Conservation (phyloP, 2,329 filamentous ascomycete genomes). For the Xenosphaeropsis pyriputrescens region DNA sequence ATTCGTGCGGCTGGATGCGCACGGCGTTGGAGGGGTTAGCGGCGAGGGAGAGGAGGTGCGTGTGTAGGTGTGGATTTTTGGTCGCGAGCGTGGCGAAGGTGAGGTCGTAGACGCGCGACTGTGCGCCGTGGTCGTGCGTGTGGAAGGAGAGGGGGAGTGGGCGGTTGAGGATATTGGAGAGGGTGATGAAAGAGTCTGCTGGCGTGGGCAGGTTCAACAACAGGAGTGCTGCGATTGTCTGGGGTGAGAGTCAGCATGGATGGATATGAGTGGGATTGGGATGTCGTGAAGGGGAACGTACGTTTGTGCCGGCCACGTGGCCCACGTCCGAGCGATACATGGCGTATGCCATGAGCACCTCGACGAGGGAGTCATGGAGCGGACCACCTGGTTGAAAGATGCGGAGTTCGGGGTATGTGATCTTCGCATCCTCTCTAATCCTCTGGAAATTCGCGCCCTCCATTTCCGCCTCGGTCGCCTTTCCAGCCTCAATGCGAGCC, state of each 20-base stretch:
- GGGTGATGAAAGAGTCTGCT: slow-evolving; percentile 50
- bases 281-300: slow-evolving; percentile 26
- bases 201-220: slow-evolving; percentile 55
- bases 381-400: slow-evolving; percentile 45
- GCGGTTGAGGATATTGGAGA: slow-evolving; percentile 68
- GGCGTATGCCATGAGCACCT: slow-evolving; percentile 64
- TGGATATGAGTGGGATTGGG: slow-evolving; percentile 2
- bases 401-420: slow-evolving; percentile 56
- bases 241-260: slow-evolving; percentile 6
- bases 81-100: slow-evolving; percentile 50
- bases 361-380: slow-evolving; percentile 50
- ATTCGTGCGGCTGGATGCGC: slow-evolving; percentile 31
- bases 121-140: slow-evolving; percentile 52
- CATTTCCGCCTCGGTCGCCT: slow-evolving; percentile 31
- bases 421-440: slow-evolving; percentile 49
- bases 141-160: slow-evolving; percentile 64
- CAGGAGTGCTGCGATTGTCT: slow-evolving; percentile 60
- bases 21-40: slow-evolving; percentile 6
- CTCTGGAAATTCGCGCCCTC: slow-evolving; percentile 45
- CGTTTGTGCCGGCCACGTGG: slow-evolving; percentile 60
- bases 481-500: slow-evolving; percentile 15
- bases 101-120: slow-evolving; percentile 52
- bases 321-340: slow-evolving; percentile 76
- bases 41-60: slow-evolving; percentile 35
- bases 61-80: slow-evolving; percentile 49